phyloP scores from a whole-genome alignment of 192 early-diverging fungal species.

The Gigaspora rosea region DNA sequence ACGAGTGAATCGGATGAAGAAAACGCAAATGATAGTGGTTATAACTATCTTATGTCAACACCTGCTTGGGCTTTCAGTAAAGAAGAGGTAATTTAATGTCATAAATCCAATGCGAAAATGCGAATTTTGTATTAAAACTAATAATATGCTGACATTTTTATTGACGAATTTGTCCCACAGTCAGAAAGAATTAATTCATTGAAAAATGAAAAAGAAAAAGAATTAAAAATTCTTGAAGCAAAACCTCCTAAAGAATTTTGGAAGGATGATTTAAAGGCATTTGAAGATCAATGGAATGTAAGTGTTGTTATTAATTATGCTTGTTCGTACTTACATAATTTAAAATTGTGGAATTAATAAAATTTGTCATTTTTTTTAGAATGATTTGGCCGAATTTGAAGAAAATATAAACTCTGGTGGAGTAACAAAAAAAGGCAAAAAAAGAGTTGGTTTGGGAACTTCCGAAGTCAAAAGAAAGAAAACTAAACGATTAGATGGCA shows the following conservation, averaged over 20 bases:
- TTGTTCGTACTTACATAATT: too few relatives aligned
- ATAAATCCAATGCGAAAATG: too few relatives aligned
- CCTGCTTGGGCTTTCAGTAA: constrained; percentile 8
- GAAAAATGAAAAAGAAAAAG: constrained; percentile 61
- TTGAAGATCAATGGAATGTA: constrained; percentile 81
- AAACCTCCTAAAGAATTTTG: constrained; percentile 78
- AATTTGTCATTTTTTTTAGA: too few relatives aligned
- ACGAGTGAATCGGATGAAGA: constrained; percentile 52
- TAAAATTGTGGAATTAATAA: too few relatives aligned
- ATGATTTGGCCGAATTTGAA: too few relatives aligned
- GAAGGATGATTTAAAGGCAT: constrained; percentile 82
- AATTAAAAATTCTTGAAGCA: constrained; percentile 65
- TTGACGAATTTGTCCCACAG: constrained; percentile 33
- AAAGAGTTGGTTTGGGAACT: too few relatives aligned
- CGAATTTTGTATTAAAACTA: too few relatives aligned
- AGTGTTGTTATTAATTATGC: constrained; percentile 11
- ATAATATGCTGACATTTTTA: not conserved
- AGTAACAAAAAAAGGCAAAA: too few relatives aligned
- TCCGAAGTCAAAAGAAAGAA: too few relatives aligned
- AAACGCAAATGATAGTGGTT: constrained; percentile 32
- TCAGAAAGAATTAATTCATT: constrained; percentile 76
- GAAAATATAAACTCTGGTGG: too few relatives aligned
- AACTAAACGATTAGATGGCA: too few relatives aligned
- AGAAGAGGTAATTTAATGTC: constrained; percentile 6
- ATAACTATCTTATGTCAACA: constrained; percentile 18